A percentile compares a stretch with the other conserved stretches of the same genome.
phyloP scores from a whole-genome alignment of 805 yeast genomes.

The Brettanomyces anomalus region DNA sequence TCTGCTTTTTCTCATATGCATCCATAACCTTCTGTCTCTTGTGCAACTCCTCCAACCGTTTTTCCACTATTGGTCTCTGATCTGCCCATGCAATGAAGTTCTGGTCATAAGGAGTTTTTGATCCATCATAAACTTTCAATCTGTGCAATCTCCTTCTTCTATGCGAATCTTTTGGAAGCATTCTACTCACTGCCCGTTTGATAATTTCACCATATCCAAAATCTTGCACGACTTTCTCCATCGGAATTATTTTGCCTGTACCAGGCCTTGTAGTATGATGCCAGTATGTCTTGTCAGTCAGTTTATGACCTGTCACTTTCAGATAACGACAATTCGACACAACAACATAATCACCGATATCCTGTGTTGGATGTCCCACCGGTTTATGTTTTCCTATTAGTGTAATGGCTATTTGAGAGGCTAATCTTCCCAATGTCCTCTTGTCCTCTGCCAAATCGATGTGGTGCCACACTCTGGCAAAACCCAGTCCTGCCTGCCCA shows the following conservation, averaged over 20 bases:
- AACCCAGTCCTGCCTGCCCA: slow-evolving; percentile 33
- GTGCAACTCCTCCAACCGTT: slow-evolving; percentile 32
- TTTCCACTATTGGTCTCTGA: slow-evolving; percentile 47
- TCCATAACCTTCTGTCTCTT: slow-evolving; percentile 17
- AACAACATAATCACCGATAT: slow-evolving; percentile 94
- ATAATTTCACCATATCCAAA: slow-evolving; percentile 86
- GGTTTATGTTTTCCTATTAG: slow-evolving; percentile 98
- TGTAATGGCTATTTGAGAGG: slow-evolving; percentile 78
- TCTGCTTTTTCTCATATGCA: slow-evolving; percentile 18
- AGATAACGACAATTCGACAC: slow-evolving; percentile 84
- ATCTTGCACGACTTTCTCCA: slow-evolving; percentile 66
- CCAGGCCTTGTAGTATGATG: slow-evolving; percentile 89
- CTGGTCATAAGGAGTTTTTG: slow-evolving; percentile 76
- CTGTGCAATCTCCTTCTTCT: slow-evolving; percentile 75
- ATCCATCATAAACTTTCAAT: slow-evolving; percentile 79
- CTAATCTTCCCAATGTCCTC: slow-evolving; percentile 87
- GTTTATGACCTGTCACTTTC: slow-evolving; percentile 78
- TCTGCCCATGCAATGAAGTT: slow-evolving; percentile 83
- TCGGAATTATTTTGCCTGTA: slow-evolving; percentile 69
- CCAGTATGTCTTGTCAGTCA: slow-evolving; percentile 77
- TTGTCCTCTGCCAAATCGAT: slow-evolving; percentile 79
- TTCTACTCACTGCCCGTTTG: slow-evolving; percentile 83
- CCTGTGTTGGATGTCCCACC: slow-evolving; percentile 64
- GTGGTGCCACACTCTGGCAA: slow-evolving; percentile 91
- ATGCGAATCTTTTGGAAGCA: slow-evolving; percentile 88